Conservation (phyloP, 176 grass and related monocot species). For the Zoysia pacifica region DNA sequence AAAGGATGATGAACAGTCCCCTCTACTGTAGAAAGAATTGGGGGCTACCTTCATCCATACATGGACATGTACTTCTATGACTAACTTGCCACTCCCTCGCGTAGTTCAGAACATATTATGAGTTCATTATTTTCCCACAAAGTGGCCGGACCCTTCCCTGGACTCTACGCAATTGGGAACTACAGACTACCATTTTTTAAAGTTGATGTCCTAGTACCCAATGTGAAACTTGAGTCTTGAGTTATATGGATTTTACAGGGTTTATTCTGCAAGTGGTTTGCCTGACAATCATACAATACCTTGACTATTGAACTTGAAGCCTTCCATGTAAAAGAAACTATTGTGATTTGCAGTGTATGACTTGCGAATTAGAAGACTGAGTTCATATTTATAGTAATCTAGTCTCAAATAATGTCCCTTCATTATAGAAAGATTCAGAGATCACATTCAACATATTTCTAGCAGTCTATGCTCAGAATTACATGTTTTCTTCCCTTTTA, state of each 20-base stretch:
- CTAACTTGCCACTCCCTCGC: background rate
- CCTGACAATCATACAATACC: too few relatives aligned
- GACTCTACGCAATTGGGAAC: too few relatives aligned
- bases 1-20: slow-evolving; percentile 63
- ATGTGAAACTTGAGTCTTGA: background rate
- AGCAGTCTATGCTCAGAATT: background rate
- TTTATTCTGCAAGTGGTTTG: background rate
- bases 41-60: slow-evolving; percentile 61
- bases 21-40: slow-evolving; percentile 65
- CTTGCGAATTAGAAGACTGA: slow-evolving; percentile 20
- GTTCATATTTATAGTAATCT: slow-evolving; percentile 4
- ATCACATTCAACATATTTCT: background rate
- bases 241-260: background rate
- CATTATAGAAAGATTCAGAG: slow-evolving; percentile 23
- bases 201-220: background rate
- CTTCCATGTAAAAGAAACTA: background rate
- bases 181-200: too few relatives aligned
- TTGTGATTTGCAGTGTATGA: background rate
- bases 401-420: slow-evolving; percentile 22
- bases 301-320: background rate
- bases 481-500: background rate
- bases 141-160: too few relatives aligned
- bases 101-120: slow-evolving; percentile 10
- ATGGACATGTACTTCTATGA: background rate
- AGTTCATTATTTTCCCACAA: slow-evolving; percentile 15